Percentiles rank a stretch among this genome's conserved stretches.
Conservation (phyloP, 257 asterid genomes). For the Verbena officinalis region DNA sequence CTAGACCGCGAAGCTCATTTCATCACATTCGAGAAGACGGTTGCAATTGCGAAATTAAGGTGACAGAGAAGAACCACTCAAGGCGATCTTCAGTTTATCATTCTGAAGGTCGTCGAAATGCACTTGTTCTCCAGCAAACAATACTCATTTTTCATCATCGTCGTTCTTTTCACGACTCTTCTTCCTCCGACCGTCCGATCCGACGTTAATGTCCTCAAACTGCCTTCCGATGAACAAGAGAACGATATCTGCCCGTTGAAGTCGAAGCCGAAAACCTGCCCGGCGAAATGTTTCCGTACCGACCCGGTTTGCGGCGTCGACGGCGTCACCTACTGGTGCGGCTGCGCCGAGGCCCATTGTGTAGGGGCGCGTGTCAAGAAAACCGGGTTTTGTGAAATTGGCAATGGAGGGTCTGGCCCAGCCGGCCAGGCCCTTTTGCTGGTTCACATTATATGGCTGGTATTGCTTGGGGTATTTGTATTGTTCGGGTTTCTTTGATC, state of each 20-base stretch:
- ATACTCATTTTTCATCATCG: conserved; percentile 32
- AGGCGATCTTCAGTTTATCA: conserved; percentile 35
- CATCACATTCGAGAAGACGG: neutral
- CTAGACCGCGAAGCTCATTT: neutral
- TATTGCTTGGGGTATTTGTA: conserved; percentile 74
- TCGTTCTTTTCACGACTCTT: conserved; percentile 37
- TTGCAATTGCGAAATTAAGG: conserved; percentile 1
- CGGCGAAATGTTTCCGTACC: conserved; percentile 84
- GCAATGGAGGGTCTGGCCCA: conserved; percentile 76
- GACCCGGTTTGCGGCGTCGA: conserved; percentile 93
- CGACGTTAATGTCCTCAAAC: conserved; percentile 38
- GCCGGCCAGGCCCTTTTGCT: conserved; percentile 88
- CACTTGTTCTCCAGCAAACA: conserved; percentile 30
- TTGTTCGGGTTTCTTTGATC: conserved; percentile 78
- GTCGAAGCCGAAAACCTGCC: conserved; percentile 49
- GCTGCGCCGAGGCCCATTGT: conserved; percentile 91
- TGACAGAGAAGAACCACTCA: neutral
- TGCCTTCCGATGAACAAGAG: conserved; percentile 53
- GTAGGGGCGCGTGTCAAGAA: conserved; percentile 74
- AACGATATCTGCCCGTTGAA: conserved; percentile 49
- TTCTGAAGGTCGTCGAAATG: conserved; percentile 45
- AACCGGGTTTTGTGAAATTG: conserved; percentile 74
- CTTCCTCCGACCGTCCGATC: conserved; percentile 56
- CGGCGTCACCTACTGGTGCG: conserved; percentile 96
- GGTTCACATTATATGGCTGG: conserved; percentile 90